Evolutionary conservation across 108 stramenopile genomes (phyloP), one percentile per base, ranked within the genome.

Genomic region (Pseudonitzschia delicatissima): DNA sequence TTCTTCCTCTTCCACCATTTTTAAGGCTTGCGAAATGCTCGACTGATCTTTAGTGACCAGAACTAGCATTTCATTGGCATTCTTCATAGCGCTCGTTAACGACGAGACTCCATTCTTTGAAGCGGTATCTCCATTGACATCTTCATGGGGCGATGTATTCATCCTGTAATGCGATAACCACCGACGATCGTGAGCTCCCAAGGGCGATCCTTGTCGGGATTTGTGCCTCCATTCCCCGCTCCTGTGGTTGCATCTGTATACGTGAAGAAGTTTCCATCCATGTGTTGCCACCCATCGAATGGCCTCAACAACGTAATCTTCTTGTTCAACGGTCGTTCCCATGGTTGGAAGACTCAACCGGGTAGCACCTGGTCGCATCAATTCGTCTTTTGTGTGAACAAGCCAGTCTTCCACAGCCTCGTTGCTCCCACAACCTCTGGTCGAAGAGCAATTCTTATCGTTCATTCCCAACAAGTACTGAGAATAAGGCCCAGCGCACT

Each of bases 401-500:
- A 99, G 73, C 39, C 91, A 93, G 2, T 70, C 68, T 74, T 98
- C 96, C 23, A 98, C 76, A n/a, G 66, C 67, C 45, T 77, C 62
- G 60, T 92, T 94, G 32, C 53, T 55, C 5, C 53, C 53, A 27
- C 53, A 55, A 33, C 28, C 53, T n/a, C 53, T 29, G n/a, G 29
- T 13, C 4, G 26, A 55, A n/a, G 8, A 6, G 53, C 17, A 9
- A 33, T 18, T 33, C 2, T 28, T 42, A 2, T 66, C 63, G 18
- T 81, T 83, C 55, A 98, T 51, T 11, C 94, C 94, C n/a, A 96
- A 74, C 40, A 96, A 60, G 6, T 78, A 67, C 50, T 95, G 94
- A 8, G 88, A 83, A 52, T 90, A 96, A 0, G 94, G 96, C 23
- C 97, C 97, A 47, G 95, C 90, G 67, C 97, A 98, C 77, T 90